phyloP scores from a whole-genome alignment of 257 asterid species.

The Coffea canephora region DNA sequence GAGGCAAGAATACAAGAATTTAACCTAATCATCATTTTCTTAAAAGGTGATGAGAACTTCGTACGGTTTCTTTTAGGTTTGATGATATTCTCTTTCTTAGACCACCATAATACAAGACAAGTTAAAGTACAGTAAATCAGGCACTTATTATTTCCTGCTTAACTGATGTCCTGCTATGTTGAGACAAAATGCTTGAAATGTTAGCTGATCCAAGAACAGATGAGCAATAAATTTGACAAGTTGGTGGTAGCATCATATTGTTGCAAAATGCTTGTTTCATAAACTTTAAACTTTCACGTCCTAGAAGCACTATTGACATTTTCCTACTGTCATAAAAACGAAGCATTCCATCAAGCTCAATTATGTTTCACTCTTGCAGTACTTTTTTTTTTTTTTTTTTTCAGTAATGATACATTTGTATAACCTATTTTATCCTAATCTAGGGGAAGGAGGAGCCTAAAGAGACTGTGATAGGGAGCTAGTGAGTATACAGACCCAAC shows the following conservation, averaged over 20 bases:
- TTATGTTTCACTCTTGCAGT: background rate
- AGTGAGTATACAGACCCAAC: too few species aligned
- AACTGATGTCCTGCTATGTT: background rate
- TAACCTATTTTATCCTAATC: too few species aligned
- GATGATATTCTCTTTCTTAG: too few species aligned
- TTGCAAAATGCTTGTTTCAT: background rate
- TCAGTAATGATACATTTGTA: too few species aligned
- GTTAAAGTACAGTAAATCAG: too few species aligned
- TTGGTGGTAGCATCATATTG: background rate
- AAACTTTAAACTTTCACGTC: background rate
- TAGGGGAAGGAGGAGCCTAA: too few species aligned
- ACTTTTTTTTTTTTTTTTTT: background rate
- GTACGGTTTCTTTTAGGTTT: too few species aligned
- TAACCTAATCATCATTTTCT: too few species aligned
- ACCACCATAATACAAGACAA: too few species aligned
- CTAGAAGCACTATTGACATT: background rate
- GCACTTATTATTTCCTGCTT: background rate
- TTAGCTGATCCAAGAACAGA: background rate
- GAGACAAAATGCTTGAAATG: background rate
- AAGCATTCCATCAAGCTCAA: background rate
- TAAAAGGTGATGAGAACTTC: too few species aligned
- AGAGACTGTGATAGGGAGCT: too few species aligned
- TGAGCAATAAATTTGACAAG: background rate
- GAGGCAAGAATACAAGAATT: too few species aligned
- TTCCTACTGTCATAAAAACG: background rate